Base-by-base conservation (phyloP, 208 protist species). In the Naegleria fowleri region DNA sequence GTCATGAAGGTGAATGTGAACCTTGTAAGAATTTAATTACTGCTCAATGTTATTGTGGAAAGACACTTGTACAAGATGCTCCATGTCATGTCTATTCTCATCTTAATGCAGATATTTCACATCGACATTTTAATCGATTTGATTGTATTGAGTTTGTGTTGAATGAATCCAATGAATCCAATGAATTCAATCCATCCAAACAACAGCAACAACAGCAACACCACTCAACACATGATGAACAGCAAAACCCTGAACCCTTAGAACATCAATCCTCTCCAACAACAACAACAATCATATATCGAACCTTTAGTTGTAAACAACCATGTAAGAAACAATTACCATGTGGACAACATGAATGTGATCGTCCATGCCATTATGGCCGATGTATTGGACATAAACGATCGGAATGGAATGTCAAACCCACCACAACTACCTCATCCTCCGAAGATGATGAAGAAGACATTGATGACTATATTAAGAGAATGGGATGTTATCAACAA, bases 301-400 rank as follows among this genome's bases (percentile, higher is more conserved):
- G 86, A 52, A 89, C 86, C 5, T 89, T 40, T 89, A 55, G 36
- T 19, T 89, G 86, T 67, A 40, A 58, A 25, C 5, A 67, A 38
- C 0, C 3, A 25, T 89, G 86, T 67, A 29, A 38, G 33, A 59
- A 67, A 39, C 0, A 22, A 75, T 89, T 89, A 40, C 13, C 36
- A 0, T 89, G 86, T 67, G 86, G 86, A 41, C 9, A 86, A 86
- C 84, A 87, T 39, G 5, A 29, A 9, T 89, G 86, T 40, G 48
- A 67, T 67, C n/a, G 48, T 19, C 5, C 59, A 19, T 89, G 86
- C 67, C 86, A 89, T 29, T 38, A 25, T 16, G 86, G 86, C 5
- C n/a, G 36, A 67, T 89, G 86, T 40, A 89, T 88, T 58, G n/a
- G 15, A 58, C 22, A n/a, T 36, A 88, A 88, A 36, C 51, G 36